A percentile compares a stretch with the other conserved stretches of the same genome.
Evolutionary conservation across 331 rosid species (phyloP).

Genomic region (Spiraea crenata): DNA sequence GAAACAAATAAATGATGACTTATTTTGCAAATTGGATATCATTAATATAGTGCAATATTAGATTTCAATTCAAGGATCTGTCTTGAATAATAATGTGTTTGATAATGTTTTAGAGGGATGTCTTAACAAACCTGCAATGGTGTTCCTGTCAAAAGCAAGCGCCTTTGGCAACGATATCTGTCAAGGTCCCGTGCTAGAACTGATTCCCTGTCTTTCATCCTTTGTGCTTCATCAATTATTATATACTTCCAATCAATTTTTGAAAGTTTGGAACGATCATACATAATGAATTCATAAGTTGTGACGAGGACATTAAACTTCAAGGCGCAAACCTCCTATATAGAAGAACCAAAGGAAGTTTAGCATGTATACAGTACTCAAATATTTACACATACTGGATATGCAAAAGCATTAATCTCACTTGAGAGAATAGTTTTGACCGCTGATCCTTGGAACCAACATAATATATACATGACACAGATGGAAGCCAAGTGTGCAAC

Average conservation of each 20-base stretch:
- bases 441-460: conserved; percentile 94
- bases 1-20: too few relatives aligned
- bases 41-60: too few relatives aligned
- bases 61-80: too few relatives aligned
- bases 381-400: conserved; percentile 6
- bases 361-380: conserved; percentile 18
- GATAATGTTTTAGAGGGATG: conserved; percentile 11
- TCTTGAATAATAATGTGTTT: too few relatives aligned
- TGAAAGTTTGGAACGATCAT: conserved; percentile 94
- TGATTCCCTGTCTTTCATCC: conserved; percentile 99
- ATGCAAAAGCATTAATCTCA: conserved; percentile 40
- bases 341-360: conserved; percentile 20
- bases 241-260: conserved; percentile 97
- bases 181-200: conserved; percentile 99
- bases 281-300: conserved; percentile 99
- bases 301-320: conserved; percentile 98
- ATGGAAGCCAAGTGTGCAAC: conserved; percentile 83
- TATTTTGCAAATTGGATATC: too few relatives aligned
- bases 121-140: conserved; percentile 77
- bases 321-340: conserved; percentile 89
- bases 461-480: conserved; percentile 89
- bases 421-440: conserved; percentile 89
- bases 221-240: conserved; percentile 95
- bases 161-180: conserved; percentile 95
- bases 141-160: conserved; percentile 96